Percentiles rank a stretch among this genome's conserved stretches.
Evolutionary conservation across 75 land plant genomes (phyloP).

Genomic region (Cryptomeria japonica): DNA sequence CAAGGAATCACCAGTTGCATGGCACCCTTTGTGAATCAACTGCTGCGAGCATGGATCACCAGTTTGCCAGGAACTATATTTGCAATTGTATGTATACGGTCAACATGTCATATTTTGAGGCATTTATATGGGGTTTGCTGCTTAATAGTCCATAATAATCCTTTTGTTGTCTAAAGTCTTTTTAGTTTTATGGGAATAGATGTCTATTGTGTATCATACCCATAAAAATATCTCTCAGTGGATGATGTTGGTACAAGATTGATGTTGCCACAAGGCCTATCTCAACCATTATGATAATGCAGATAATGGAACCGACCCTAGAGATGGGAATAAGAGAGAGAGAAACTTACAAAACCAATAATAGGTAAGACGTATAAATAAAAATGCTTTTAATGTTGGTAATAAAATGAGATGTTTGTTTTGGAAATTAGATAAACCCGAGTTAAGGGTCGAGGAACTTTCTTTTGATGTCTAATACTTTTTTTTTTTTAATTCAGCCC

Average conservation of each 20-base stretch:
- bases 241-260: not conserved
- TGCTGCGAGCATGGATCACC: not conserved
- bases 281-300: not conserved
- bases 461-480: not conserved
- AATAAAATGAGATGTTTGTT: too few species aligned
- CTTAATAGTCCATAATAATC: not conserved
- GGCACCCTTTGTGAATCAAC: not conserved
- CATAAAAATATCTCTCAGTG: not conserved
- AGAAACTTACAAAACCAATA: too few species aligned
- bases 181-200: not conserved
- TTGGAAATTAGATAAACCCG: too few species aligned
- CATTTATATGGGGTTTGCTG: not conserved
- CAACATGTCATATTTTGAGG: not conserved
- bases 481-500: not conserved
- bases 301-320: too few species aligned
- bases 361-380: not conserved
- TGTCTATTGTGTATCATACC: not conserved
- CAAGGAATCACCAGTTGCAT: not conserved
- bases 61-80: not conserved
- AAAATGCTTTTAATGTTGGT: not conserved
- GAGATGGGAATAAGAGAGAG: not conserved
- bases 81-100: not conserved
- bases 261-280: not conserved
- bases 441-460: not conserved
- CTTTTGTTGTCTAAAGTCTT: not conserved